phyloP scores from a whole-genome alignment of 495 filamentous ascomycete species.

The Penicillium turbatum region DNA sequence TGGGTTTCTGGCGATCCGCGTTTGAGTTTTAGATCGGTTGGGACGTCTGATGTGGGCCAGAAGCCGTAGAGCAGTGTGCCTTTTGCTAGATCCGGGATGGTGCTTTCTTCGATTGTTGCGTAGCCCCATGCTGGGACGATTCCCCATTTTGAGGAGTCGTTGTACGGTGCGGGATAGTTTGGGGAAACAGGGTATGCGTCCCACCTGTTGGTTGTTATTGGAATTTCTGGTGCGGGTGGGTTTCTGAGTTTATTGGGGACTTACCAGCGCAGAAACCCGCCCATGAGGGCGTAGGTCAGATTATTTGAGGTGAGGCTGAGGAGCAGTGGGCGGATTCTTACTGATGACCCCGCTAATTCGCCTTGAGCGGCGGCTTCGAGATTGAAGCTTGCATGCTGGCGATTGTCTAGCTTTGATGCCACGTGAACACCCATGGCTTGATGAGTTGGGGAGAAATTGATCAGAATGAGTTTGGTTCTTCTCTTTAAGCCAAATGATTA shows the following conservation, averaged over 20 bases:
- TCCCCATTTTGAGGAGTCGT: constrained; percentile 45
- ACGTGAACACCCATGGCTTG: constrained; percentile 19
- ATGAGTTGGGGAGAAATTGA: background rate
- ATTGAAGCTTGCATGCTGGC: constrained; percentile 17
- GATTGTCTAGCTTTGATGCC: constrained; percentile 24
- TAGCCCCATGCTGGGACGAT: constrained; percentile 57
- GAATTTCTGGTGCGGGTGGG: background rate
- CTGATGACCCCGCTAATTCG: constrained; percentile 16
- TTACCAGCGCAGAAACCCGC: constrained; percentile 19
- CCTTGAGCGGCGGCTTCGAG: background rate
- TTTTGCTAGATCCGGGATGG: constrained; percentile 21
- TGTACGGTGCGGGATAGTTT: constrained; percentile 47
- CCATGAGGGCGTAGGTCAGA: constrained; percentile 49
- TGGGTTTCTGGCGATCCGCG: constrained; percentile 21
- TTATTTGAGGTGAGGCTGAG: constrained; percentile 53
- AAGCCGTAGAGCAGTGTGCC: constrained; percentile 34
- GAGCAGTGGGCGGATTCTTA: constrained; percentile 43
- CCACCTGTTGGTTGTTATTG: constrained; percentile 23
- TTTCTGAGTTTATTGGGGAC: background rate
- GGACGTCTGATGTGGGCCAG: constrained; percentile 30
- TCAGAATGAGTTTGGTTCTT: background rate
- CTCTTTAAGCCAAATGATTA: background rate
- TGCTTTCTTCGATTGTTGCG: constrained; percentile 47
- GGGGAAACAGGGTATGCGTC: constrained; percentile 33
- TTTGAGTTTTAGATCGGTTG: constrained; percentile 26